Evolutionary conservation across 768 basidiomycete species (phyloP).

Genomic region (Holtermannia corniformis): DNA sequence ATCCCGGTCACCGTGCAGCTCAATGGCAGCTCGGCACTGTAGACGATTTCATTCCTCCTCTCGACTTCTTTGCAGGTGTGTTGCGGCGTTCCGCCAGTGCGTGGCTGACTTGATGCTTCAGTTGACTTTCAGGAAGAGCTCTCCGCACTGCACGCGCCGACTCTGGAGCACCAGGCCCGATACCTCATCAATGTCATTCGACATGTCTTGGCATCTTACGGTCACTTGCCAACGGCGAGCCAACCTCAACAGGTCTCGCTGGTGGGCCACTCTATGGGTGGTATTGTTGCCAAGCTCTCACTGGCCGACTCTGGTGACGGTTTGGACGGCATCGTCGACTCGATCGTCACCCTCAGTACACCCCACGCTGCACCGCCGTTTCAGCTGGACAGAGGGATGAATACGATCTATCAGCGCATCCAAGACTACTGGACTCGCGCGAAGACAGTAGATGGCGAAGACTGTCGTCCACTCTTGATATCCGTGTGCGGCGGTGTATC

Average conservation of each 20-base stretch:
- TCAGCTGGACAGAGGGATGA: constrained; percentile 71
- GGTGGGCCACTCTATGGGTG: constrained; percentile 96
- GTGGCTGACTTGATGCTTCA: constrained; percentile 32
- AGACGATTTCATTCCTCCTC: constrained; percentile 41
- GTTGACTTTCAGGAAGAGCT: constrained; percentile 97
- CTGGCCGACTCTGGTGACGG: constrained; percentile 45
- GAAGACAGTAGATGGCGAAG: constrained; percentile 43
- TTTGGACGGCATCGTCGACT: constrained; percentile 5
- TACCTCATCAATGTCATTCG: constrained; percentile 63
- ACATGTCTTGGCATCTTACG: constrained; percentile 33
- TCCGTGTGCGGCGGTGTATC: constrained; percentile 86
- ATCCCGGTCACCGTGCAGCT: constrained; percentile 42
- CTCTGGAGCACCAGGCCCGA: constrained; percentile 66
- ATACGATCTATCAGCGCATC: constrained; percentile 54
- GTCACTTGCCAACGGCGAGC: constrained; percentile 22
- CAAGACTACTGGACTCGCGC: constrained; percentile 40
- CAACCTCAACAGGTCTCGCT: constrained; percentile 56
- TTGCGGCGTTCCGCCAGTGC: background rate
- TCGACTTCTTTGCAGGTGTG: constrained; percentile 83
- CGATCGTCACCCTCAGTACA: constrained; percentile 88
- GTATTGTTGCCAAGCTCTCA: constrained; percentile 66
- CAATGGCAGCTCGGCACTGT: constrained; percentile 1
- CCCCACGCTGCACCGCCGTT: constrained; percentile 83
- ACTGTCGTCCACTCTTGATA: constrained; percentile 54
- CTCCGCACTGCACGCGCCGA: constrained; percentile 86